These are phyloP conservation scores for Suillus luteus DNA, from an alignment of 768 basidiomycete genomes.

Conservation along the genomic window DNA sequence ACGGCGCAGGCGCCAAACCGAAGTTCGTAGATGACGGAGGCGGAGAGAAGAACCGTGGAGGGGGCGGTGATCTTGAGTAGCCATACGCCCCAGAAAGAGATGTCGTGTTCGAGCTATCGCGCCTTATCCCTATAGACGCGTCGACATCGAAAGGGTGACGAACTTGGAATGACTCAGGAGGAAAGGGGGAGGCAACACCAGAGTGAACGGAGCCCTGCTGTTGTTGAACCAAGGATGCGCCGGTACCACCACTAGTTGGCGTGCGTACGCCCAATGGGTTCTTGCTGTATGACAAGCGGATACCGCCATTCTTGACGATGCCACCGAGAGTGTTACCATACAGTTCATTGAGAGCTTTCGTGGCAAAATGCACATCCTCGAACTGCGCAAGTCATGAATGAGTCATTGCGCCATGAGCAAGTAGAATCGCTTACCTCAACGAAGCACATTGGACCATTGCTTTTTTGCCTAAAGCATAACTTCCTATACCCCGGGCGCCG, in stretches of 20 bases:
- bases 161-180: conserved; percentile 29
- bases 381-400: conserved; percentile 53
- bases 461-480: conserved; percentile 94
- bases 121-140: conserved; percentile 23
- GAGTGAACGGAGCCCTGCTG: conserved; percentile 25
- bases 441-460: conserved; percentile 98
- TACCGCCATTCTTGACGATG: conserved; percentile 92
- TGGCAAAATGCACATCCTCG: conserved; percentile 83
- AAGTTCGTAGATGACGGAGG: conserved; percentile 33
- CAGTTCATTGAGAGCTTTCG: conserved; percentile 84
- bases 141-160: conserved; percentile 34
- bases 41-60: conserved; percentile 36
- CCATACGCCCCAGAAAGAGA: conserved; percentile 29
- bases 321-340: conserved; percentile 92
- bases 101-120: conserved; percentile 27
- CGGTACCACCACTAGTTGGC: conserved; percentile 55
- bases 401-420: not conserved
- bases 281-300: conserved; percentile 96
- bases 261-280: conserved; percentile 94
- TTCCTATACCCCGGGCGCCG: conserved; percentile 84
- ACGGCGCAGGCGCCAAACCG: conserved; percentile 26
- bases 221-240: conserved; percentile 29
- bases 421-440: conserved; percentile 69
- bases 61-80: conserved; percentile 37
- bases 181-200: conserved; percentile 30